These are phyloP conservation scores for Henckelia pumila DNA, from an alignment of 257 asterid genomes.

Conservation along the genomic window DNA sequence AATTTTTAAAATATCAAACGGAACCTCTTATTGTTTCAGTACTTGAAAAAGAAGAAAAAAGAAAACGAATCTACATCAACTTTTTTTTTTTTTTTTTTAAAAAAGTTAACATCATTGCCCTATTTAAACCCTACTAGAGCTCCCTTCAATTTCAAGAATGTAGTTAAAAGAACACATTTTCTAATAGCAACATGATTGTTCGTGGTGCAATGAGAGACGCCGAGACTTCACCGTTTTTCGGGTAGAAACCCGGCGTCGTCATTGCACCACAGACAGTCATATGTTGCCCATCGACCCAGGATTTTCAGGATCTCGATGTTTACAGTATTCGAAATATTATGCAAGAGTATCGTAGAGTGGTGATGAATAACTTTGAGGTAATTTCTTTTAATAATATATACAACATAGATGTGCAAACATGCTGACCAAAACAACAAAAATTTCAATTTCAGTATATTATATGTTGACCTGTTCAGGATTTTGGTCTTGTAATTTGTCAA, in stretches of 20 bases:
- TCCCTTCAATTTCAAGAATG: background rate
- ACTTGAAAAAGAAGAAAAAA: too few species aligned
- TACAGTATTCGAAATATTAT: too few species aligned
- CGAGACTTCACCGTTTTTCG: background rate
- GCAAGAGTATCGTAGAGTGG: background rate
- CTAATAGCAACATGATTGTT: background rate
- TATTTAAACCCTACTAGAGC: background rate
- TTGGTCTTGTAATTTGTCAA: too few species aligned
- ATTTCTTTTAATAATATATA: too few species aligned
- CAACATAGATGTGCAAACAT: background rate
- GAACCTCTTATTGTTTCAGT: too few species aligned
- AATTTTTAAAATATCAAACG: too few species aligned
- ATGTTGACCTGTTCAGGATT: too few species aligned
- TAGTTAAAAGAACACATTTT: background rate
- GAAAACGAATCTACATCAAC: too few species aligned
- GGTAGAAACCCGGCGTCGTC: slow-evolving; percentile 31
- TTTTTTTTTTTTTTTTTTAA: too few species aligned
- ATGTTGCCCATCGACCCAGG: background rate
- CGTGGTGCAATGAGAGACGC: slow-evolving; percentile 14
- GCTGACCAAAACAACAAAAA: background rate
- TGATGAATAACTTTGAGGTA: background rate
- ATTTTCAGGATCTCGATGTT: background rate
- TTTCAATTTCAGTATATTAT: too few species aligned
- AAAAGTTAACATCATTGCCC: background rate
- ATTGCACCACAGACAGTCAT: slow-evolving; percentile 40